phyloP scores from a whole-genome alignment of 2,329 filamentous ascomycete species.

The Triangularia setosa region DNA sequence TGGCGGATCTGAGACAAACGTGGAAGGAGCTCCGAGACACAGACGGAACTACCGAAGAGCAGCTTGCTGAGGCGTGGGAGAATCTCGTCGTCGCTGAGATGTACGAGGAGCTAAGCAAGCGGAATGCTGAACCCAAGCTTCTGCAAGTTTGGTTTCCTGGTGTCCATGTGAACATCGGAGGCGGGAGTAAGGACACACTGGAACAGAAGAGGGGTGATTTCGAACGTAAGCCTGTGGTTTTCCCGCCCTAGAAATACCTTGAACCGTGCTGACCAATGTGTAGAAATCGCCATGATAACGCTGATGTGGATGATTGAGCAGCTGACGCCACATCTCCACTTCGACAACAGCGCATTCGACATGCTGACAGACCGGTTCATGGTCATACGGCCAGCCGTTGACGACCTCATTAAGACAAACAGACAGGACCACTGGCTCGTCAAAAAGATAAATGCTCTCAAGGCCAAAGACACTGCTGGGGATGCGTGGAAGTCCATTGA shows the following conservation, averaged over 20 bases:
- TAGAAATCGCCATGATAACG: conserved; percentile 26
- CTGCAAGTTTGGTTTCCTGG: conserved; percentile 51
- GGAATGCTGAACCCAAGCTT: conserved; percentile 19
- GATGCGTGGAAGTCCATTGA: conserved; percentile 4
- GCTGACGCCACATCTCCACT: conserved; percentile 15
- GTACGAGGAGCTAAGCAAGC: not conserved
- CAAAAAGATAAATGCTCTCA: conserved; percentile 3
- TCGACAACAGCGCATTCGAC: not conserved
- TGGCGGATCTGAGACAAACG: not conserved
- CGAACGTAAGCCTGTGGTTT: not conserved
- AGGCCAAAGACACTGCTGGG: not conserved
- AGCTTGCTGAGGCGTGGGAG: not conserved
- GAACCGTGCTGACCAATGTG: not conserved
- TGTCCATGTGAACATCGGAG: conserved; percentile 57
- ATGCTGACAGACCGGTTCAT: not conserved
- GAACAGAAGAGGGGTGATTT: not conserved
- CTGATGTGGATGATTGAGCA: conserved; percentile 29
- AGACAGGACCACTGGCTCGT: conserved; percentile 9
- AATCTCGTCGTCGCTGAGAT: not conserved
- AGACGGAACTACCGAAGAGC: not conserved
- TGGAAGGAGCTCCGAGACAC: not conserved
- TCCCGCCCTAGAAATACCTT: not conserved
- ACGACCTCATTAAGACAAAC: conserved; percentile 1
- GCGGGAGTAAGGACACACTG: conserved; percentile 43
- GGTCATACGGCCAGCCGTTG: not conserved